Conservation (phyloP, 257 asterid species). For the Solanum dulcamara region DNA sequence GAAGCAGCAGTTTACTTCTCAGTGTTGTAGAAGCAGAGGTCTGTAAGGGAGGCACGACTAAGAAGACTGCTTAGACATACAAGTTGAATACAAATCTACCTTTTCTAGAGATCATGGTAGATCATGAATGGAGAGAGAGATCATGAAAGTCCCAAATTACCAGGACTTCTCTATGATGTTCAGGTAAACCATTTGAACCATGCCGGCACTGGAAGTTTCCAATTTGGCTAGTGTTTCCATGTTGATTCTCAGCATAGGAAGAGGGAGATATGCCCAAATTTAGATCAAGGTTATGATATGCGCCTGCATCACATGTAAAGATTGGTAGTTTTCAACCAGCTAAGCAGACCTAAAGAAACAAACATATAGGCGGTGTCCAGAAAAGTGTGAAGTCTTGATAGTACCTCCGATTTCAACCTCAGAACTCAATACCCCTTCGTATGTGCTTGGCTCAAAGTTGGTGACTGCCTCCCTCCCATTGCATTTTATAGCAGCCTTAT, state of each 20-base stretch:
- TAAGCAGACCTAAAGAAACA: constrained; percentile 4
- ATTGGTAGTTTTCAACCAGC: not conserved
- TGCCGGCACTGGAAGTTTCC: constrained; percentile 18
- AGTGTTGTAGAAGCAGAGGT: constrained; percentile 28
- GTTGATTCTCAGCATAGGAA: constrained; percentile 13
- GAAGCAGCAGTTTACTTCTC: constrained; percentile 21
- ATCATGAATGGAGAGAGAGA: not conserved
- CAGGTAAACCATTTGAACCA: constrained; percentile 25
- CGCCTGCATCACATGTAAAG: constrained; percentile 17
- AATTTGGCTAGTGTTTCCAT: constrained; percentile 17
- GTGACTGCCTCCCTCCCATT: constrained; percentile 87
- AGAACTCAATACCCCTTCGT: constrained; percentile 32
- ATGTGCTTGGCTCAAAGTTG: constrained; percentile 57
- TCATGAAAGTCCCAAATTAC: constrained; percentile 22
- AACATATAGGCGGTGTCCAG: not conserved
- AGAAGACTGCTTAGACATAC: not conserved
- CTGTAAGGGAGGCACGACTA: constrained; percentile 15
- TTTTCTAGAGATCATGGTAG: not conserved
- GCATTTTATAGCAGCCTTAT: constrained; percentile 77
- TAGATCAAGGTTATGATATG: constrained; percentile 38
- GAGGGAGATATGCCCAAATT: constrained; percentile 65
- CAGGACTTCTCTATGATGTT: constrained; percentile 22
- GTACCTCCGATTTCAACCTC: constrained; percentile 46
- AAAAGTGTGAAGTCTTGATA: not conserved
- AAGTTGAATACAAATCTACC: not conserved